phyloP scores from a whole-genome alignment of 768 basidiomycete genomes.

The Lentinula aciculospora region DNA sequence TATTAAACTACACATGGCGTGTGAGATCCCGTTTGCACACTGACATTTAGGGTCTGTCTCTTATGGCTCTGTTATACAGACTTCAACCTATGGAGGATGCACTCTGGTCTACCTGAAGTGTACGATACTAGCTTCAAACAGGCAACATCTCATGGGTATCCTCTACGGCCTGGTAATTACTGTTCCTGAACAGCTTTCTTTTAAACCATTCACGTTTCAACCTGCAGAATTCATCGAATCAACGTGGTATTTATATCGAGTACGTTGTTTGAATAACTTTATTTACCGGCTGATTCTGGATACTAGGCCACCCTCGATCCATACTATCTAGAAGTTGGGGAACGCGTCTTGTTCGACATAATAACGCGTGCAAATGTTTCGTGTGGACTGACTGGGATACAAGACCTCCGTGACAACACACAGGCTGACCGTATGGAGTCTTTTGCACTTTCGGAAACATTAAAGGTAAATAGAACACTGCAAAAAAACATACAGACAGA shows the following conservation, averaged over 20 bases:
- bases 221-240: slow-evolving; percentile 85
- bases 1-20: slow-evolving; percentile 86
- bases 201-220: not conserved
- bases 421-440: slow-evolving; percentile 96
- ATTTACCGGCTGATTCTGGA: slow-evolving; percentile 10
- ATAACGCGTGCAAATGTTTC: slow-evolving; percentile 68
- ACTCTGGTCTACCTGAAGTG: slow-evolving; percentile 88
- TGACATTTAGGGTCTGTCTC: not conserved
- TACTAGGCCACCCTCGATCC: slow-evolving; percentile 83
- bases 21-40: slow-evolving; percentile 45
- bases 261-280: slow-evolving; percentile 23
- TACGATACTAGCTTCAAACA: slow-evolving; percentile 75
- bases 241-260: slow-evolving; percentile 92
- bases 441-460: slow-evolving; percentile 88
- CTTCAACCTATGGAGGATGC: slow-evolving; percentile 89
- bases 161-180: slow-evolving; percentile 62
- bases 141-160: slow-evolving; percentile 75
- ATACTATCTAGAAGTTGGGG: slow-evolving; percentile 89
- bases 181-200: not conserved
- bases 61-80: slow-evolving; percentile 34
- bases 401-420: slow-evolving; percentile 70
- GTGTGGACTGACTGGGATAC: slow-evolving; percentile 82
- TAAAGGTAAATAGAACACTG: slow-evolving; percentile 52
- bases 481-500: not conserved
- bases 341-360: slow-evolving; percentile 76